phyloP scores from a whole-genome alignment of 129 eudicot genomes.

The Chrysanthemum seticuspe region DNA sequence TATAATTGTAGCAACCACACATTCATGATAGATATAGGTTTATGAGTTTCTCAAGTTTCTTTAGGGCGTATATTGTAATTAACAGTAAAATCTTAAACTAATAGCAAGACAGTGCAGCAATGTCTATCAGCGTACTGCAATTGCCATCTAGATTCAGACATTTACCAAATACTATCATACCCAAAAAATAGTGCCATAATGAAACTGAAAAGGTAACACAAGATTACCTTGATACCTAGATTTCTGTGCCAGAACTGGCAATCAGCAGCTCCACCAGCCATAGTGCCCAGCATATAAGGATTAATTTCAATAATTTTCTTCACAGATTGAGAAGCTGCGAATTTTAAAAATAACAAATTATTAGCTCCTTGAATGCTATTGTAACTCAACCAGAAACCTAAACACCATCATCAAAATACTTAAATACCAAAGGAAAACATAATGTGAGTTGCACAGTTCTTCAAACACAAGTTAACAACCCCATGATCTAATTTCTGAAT shows the following conservation, averaged over 20 bases:
- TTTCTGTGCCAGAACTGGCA: conserved; percentile 97
- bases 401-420: too few species aligned
- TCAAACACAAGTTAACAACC: too few species aligned
- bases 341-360: background rate
- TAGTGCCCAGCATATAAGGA: conserved; percentile 87
- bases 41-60: too few species aligned
- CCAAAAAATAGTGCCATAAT: background rate
- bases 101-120: background rate
- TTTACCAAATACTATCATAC: too few species aligned
- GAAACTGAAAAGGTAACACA: conserved; percentile 8
- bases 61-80: too few species aligned
- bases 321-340: conserved; percentile 83
- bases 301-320: conserved; percentile 89
- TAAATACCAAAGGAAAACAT: too few species aligned
- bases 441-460: too few species aligned
- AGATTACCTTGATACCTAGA: conserved; percentile 76
- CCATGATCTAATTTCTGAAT: too few species aligned
- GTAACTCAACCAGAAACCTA: too few species aligned
- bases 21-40: conserved; percentile 1
- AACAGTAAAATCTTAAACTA: background rate
- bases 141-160: too few species aligned
- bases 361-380: too few species aligned
- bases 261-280: conserved; percentile 98
- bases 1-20: background rate
- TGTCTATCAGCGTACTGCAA: too few species aligned